Percentiles rank a stretch among this genome's conserved stretches.
These are phyloP conservation scores for Zygnema circumcarinatum DNA, from an alignment of 139 green algal genomes.

Conservation along the genomic window DNA sequence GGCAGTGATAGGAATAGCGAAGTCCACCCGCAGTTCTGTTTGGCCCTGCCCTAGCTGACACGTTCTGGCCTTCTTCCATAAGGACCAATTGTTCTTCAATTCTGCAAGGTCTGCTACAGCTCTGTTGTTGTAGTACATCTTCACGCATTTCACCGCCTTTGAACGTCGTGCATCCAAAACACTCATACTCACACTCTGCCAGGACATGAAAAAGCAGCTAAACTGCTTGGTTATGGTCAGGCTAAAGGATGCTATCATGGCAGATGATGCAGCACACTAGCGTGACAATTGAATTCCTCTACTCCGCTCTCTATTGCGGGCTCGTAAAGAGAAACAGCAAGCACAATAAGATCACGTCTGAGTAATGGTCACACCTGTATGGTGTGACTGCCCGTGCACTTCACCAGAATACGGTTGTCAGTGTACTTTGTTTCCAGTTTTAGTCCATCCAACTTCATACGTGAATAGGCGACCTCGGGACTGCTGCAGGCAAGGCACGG, in stretches of 20 bases:
- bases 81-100: constrained; percentile 58
- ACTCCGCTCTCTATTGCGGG: too few species aligned
- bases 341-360: too few species aligned
- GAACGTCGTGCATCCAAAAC: constrained; percentile 56
- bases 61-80: constrained; percentile 56
- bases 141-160: constrained; percentile 55
- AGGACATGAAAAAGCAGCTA: constrained; percentile 11
- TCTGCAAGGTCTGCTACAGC: constrained; percentile 62
- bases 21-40: constrained; percentile 54
- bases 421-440: constrained; percentile 66
- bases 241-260: too few species aligned
- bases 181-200: constrained; percentile 55
- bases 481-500: constrained; percentile 50
- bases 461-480: constrained; percentile 49
- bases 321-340: too few species aligned
- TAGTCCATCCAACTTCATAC: constrained; percentile 56
- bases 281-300: too few species aligned
- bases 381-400: constrained; percentile 43
- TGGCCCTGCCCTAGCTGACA: constrained; percentile 55
- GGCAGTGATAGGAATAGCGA: constrained; percentile 56
- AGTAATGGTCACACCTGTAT: constrained; percentile 35
- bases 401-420: constrained; percentile 61
- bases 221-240: constrained; percentile 42
- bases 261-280: too few species aligned
- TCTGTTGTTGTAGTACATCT: constrained; percentile 62